A percentile compares a stretch with the other conserved stretches of the same genome.
Evolutionary conservation across 768 basidiomycete genomes (phyloP).

Genomic region (Tephrocybe sp.): DNA sequence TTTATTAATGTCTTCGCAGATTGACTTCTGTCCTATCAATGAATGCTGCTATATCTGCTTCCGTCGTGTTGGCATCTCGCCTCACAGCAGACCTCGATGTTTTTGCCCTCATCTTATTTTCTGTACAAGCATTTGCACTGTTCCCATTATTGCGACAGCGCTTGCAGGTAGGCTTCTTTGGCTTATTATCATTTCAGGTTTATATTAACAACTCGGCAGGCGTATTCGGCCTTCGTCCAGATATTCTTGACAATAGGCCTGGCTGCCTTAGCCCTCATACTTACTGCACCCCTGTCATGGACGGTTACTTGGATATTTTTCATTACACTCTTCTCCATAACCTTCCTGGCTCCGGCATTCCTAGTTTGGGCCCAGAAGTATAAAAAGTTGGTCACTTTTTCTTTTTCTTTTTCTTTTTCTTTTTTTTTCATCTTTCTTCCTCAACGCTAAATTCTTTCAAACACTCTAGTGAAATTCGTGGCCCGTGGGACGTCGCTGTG

Average conservation of each 20-base stretch:
- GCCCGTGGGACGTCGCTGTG: constrained; percentile 87
- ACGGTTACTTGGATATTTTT: constrained; percentile 53
- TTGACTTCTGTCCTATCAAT: constrained; percentile 82
- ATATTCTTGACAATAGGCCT: constrained; percentile 51
- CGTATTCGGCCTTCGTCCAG: constrained; percentile 43
- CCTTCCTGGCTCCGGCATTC: constrained; percentile 70
- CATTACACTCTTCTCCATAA: constrained; percentile 50
- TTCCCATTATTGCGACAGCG: constrained; percentile 78
- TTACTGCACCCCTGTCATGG: constrained; percentile 53
- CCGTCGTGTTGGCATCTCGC: constrained; percentile 91
- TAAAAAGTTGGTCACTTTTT: constrained; percentile 65
- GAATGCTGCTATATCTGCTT: constrained; percentile 90
- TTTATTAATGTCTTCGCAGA: constrained; percentile 32
- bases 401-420: constrained; percentile 15
- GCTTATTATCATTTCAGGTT: constrained; percentile 4
- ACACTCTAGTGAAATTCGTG: constrained; percentile 70
- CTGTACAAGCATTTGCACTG: constrained; percentile 80
- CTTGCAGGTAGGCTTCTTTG: constrained; percentile 50
- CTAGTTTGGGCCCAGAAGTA: constrained; percentile 84
- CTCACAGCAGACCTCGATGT: constrained; percentile 80
- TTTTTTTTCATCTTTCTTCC: constrained; percentile 5
- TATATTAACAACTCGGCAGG: constrained; percentile 31
- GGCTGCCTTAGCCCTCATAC: constrained; percentile 44
- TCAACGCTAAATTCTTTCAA: constrained; percentile 1
- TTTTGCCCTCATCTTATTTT: constrained; percentile 84